Percentiles rank a stretch among this genome's conserved stretches.
phyloP scores from a whole-genome alignment of 2,329 filamentous ascomycete species.

The Diaporthe australafricana region DNA sequence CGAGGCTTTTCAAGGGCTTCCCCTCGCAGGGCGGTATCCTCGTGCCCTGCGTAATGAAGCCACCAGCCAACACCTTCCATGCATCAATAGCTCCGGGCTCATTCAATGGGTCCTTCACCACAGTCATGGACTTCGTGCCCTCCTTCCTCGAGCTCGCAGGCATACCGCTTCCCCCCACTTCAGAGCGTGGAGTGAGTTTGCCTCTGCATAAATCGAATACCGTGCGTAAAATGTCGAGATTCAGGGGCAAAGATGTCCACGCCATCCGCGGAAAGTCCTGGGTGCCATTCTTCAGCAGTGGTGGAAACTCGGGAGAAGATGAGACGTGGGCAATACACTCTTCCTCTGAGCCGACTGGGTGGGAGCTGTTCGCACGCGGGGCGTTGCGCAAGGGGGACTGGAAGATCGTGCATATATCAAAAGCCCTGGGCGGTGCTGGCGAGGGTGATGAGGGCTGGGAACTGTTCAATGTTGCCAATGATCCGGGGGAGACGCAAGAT shows the following conservation, averaged over 20 bases:
- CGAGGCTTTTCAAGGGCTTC: conserved; percentile 47
- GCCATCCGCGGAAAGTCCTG: conserved; percentile 49
- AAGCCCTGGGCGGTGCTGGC: conserved; percentile 41
- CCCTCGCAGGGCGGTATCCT: conserved; percentile 62
- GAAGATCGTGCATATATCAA: conserved; percentile 44
- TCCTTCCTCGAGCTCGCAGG: conserved; percentile 60
- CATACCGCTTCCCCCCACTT: conserved; percentile 62
- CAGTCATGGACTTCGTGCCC: conserved; percentile 63
- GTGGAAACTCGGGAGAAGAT: conserved; percentile 40
- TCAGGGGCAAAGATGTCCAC: conserved; percentile 48
- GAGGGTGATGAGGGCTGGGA: conserved; percentile 44
- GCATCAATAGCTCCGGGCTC: conserved; percentile 42
- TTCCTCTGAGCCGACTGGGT: conserved; percentile 46
- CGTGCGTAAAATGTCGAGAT: no score
- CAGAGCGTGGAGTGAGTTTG: no score
- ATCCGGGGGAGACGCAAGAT: conserved; percentile 44
- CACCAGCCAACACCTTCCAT: conserved; percentile 36
- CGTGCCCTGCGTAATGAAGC: conserved; percentile 58
- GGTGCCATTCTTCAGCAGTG: conserved; percentile 44
- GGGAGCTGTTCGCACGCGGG: conserved; percentile 50
- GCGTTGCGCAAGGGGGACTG: conserved; percentile 48
- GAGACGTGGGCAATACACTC: no score
- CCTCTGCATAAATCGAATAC: no score
- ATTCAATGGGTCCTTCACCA: conserved; percentile 63
- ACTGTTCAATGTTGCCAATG: conserved; percentile 43